Evolutionary conservation across 257 asterid species (phyloP).

Genomic region (Fraxinus pennsylvanica): DNA sequence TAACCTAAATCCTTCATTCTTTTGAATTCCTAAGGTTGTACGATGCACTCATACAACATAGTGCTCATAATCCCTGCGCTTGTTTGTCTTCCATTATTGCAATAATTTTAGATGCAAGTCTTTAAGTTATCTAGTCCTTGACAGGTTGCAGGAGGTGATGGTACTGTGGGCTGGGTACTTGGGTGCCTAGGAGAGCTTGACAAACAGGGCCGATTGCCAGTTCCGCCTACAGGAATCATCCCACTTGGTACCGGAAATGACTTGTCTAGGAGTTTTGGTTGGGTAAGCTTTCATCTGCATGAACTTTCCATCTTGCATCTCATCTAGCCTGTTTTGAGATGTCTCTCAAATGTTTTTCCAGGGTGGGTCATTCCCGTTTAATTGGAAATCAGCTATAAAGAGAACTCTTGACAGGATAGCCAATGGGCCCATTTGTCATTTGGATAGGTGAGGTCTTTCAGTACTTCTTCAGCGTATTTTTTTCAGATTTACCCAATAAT

Average conservation of each 20-base stretch:
- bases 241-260: conserved; percentile 99
- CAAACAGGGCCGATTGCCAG: conserved; percentile 58
- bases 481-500: not conserved
- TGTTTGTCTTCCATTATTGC: not conserved
- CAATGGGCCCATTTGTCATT: conserved; percentile 55
- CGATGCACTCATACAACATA: not conserved
- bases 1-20: not conserved
- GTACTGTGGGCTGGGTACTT: conserved; percentile 98
- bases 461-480: conserved; percentile 13
- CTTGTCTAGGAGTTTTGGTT: conserved; percentile 88
- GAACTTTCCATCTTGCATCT: conserved; percentile 22
- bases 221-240: conserved; percentile 80
- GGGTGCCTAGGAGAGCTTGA: conserved; percentile 92
- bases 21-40: conserved; percentile 10
- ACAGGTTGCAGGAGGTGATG: conserved; percentile 99
- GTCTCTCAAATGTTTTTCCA: conserved; percentile 30
- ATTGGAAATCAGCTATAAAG: conserved; percentile 84
- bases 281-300: conserved; percentile 59
- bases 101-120: conserved; percentile 11
- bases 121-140: conserved; percentile 30
- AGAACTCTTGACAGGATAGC: conserved; percentile 73
- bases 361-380: conserved; percentile 97
- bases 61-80: conserved; percentile 16
- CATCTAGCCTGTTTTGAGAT: conserved; percentile 29
- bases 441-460: conserved; percentile 62